phyloP scores from a whole-genome alignment of 2,329 filamentous ascomycete genomes.

The Stachybotrys elegans region DNA sequence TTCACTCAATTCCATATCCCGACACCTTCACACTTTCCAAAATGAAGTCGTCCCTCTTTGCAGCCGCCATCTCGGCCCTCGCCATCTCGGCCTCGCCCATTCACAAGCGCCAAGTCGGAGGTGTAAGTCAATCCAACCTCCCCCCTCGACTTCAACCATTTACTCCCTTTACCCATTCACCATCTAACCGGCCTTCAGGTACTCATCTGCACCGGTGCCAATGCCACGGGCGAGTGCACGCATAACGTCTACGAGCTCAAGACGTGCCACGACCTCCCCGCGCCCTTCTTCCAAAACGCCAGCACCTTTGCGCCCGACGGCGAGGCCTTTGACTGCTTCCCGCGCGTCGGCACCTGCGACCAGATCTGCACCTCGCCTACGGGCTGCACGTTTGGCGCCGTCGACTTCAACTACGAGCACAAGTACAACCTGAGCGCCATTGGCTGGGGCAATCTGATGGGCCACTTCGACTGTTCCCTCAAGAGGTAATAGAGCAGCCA shows the following conservation, averaged over 20 bases:
- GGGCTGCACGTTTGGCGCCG: conserved; percentile 46
- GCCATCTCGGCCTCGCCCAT: conserved; percentile 23
- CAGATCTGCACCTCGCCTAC: conserved; percentile 43
- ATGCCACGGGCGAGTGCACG: conserved; percentile 42
- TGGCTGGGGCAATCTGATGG: conserved; percentile 35
- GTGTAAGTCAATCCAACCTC: conserved; percentile 33
- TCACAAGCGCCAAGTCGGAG: conserved; percentile 38
- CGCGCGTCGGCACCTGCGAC: conserved; percentile 34
- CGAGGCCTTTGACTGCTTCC: conserved; percentile 43
- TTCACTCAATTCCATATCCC: neutral
- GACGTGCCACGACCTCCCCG: conserved; percentile 40
- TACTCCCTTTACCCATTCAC: neutral
- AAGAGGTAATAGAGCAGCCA: conserved; percentile 12
- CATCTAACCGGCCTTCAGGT: conserved; percentile 26
- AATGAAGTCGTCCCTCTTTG: conserved; percentile 25
- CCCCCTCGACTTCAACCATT: neutral
- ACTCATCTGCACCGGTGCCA: conserved; percentile 44
- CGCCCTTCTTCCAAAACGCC: conserved; percentile 34
- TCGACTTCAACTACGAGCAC: conserved; percentile 39
- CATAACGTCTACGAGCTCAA: conserved; percentile 37
- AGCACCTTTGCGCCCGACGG: conserved; percentile 47
- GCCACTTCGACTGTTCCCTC: conserved; percentile 27
- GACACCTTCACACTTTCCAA: conserved; percentile 3
- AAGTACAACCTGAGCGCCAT: conserved; percentile 43
- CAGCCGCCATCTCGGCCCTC: conserved; percentile 14